Evolutionary conservation across 169 alveolate genomes (phyloP), one percentile per base, ranked within the genome.

Genomic region (Plasmodium gonderi): DNA sequence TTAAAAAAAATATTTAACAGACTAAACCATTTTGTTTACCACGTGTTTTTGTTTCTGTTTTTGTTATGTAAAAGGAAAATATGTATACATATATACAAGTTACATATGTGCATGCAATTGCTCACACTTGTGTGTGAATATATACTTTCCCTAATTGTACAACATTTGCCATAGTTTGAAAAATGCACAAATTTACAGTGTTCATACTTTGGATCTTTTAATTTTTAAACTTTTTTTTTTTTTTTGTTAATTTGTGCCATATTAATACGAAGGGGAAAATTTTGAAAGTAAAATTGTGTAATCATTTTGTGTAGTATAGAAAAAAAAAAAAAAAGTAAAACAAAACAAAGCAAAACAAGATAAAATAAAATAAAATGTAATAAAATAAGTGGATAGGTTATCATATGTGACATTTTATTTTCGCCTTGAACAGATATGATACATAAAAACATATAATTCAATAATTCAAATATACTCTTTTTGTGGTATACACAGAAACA

Each of bases 21-120:
- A 79, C 44, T 26, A 36, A 51, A 51, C n/a, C n/a, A n/a, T n/a
- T n/a, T n/a, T n/a, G n/a, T n/a, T n/a, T n/a, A 3, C 65, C 38
- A n/a, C 77, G 40, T 51, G 51, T 6, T 79, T 42, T 11, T 79
- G 33, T 49, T 23, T 69, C 49, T 79, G 77, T 79, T 79, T 79
- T 51, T 51, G 49, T 79, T 79, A 36, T 29, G 77, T 67, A 40
- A 79, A 26, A 51, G 68, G 68, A 67, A 47, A 79, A 31, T 23
- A 54, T 36, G 45, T 72, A 72, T 26, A 23, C 45, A 36, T 23
- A 72, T 36, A 8, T 45, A 72, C 26, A 72, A 45, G 38, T 23
- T n/a, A n/a, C n/a, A 60, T n/a, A 60, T 23, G 40, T 60, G 36
- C 1, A 60, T 36, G 36, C 36, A 60, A 36, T 17, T 60, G 72